A percentile compares a stretch with the other conserved stretches of the same genome.
These are phyloP conservation scores for Ploettnerulaceae sp. DNA, from an alignment of 2,329 filamentous ascomycete genomes.

Conservation along the genomic window DNA sequence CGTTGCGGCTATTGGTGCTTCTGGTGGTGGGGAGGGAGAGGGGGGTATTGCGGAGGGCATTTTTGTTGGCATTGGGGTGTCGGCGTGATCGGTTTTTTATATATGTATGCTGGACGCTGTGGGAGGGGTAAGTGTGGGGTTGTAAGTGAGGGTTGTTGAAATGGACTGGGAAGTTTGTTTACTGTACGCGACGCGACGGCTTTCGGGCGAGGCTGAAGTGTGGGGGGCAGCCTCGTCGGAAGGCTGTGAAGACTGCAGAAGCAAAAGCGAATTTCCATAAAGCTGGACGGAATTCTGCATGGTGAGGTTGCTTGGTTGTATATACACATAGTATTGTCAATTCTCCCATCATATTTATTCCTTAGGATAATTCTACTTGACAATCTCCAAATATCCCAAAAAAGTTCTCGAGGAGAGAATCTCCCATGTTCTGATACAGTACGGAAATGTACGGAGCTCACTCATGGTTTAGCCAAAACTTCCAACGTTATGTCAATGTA, in stretches of 20 bases:
- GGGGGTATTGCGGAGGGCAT: slow-evolving; percentile 8
- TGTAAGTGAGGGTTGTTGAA: neutral
- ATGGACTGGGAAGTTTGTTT: slow-evolving; percentile 10
- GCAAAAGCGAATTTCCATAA: neutral
- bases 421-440: too few relatives aligned
- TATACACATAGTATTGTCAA: too few relatives aligned
- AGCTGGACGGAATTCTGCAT: too few relatives aligned
- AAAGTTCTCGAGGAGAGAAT: too few relatives aligned
- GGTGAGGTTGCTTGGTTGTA: too few relatives aligned
- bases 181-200: slow-evolving; percentile 6
- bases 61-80: too few relatives aligned
- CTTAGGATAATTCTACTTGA: too few relatives aligned
- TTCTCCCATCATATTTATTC: too few relatives aligned
- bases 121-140: neutral
- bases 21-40: slow-evolving; percentile 25
- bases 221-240: slow-evolving; percentile 5
- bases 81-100: too few relatives aligned
- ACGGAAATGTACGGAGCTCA: too few relatives aligned
- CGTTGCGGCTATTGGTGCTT: slow-evolving; percentile 27
- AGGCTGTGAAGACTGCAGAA: neutral
- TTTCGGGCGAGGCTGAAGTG: slow-evolving; percentile 6
- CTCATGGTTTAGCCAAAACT: too few relatives aligned
- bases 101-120: neutral
- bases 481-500: neutral
- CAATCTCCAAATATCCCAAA: too few relatives aligned